Conservation (phyloP, 176 grass and related monocot species). For the Aegilops umbellulata region DNA sequence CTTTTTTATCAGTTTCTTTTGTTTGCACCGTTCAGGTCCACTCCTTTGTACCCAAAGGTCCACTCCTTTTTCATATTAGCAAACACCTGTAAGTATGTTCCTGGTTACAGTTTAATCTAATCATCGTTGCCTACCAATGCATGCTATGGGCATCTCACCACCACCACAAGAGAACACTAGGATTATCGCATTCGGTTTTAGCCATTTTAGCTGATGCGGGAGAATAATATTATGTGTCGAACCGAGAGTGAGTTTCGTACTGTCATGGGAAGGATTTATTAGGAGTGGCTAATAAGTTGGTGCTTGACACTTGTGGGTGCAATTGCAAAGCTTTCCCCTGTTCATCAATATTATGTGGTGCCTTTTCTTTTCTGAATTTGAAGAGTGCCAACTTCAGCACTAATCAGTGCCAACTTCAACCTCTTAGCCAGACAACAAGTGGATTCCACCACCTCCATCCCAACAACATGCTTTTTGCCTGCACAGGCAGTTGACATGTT, state of each 20-base stretch:
- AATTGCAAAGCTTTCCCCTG: too few species aligned
- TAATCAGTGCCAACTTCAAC: not conserved
- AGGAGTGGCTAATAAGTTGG: not conserved
- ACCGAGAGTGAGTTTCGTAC: not conserved
- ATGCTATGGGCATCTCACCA: too few species aligned
- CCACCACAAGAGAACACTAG: too few species aligned
- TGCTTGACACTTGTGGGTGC: not conserved
- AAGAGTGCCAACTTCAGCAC: not conserved
- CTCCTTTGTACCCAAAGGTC: too few species aligned
- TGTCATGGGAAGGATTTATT: not conserved
- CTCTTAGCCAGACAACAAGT: slow-evolving; percentile 2
- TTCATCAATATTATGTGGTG: not conserved
- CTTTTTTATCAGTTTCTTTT: too few species aligned
- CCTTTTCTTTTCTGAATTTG: not conserved
- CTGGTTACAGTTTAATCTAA: too few species aligned
- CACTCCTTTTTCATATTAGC: too few species aligned
- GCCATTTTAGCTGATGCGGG: too few species aligned
- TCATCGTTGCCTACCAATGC: too few species aligned
- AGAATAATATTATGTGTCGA: not conserved
- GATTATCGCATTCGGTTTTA: too few species aligned
- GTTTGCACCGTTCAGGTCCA: too few species aligned
- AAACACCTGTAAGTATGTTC: too few species aligned
- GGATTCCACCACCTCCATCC: slow-evolving; percentile 36
- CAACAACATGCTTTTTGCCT: slow-evolving; percentile 35
- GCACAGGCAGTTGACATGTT: slow-evolving; percentile 39